These are phyloP conservation scores for Fusarium torreyae DNA, from an alignment of 2,329 filamentous ascomycete species.

Conservation along the genomic window DNA sequence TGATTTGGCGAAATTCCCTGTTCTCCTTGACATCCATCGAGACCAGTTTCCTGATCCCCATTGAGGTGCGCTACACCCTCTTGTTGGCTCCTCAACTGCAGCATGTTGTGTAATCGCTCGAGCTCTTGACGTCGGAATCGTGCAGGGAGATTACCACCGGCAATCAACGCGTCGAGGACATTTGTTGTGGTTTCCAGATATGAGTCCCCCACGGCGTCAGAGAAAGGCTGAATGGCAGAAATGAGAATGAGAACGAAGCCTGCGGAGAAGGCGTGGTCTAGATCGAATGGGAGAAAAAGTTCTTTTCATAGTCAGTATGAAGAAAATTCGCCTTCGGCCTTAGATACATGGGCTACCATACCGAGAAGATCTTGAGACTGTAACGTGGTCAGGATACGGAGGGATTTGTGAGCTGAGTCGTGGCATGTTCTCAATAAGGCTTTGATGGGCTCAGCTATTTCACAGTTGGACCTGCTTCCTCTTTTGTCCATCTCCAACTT, in stretches of 20 bases:
- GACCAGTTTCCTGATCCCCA: neutral
- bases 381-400: neutral
- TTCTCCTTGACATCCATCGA: neutral
- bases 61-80: neutral
- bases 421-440: neutral
- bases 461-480: neutral
- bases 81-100: neutral
- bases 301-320: neutral
- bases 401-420: neutral
- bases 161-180: neutral
- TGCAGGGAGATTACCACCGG: neutral
- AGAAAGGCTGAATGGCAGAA: neutral
- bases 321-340: no score
- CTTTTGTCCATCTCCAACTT: neutral
- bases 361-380: neutral
- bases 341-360: neutral
- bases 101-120: neutral
- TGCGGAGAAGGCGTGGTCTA: neutral
- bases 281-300: neutral
- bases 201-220: neutral
- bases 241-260: neutral
- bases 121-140: neutral
- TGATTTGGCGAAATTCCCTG: neutral
- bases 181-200: neutral
- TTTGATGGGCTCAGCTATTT: neutral